Percentiles rank a stretch among this genome's conserved stretches.
Conservation (phyloP, 2,329 filamentous ascomycete species). For the Pseudogymnoascus sp. region DNA sequence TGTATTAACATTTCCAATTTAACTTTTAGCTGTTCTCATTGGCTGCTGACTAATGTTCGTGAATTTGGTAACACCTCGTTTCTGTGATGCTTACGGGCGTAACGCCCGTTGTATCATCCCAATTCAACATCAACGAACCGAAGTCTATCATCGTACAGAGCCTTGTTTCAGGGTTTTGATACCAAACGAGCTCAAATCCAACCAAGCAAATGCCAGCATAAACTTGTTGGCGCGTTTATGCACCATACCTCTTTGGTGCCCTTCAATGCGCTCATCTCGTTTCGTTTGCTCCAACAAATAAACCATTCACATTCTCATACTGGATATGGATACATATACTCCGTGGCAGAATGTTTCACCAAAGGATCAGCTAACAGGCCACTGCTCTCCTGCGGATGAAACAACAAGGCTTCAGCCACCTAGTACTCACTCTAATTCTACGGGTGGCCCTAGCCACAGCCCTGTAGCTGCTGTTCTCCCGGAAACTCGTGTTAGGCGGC, state of each 20-base stretch:
- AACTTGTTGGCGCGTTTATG: not conserved
- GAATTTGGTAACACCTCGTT: not conserved
- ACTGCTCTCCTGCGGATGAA: not conserved
- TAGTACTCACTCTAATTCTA: not conserved
- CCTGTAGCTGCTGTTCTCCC: not conserved
- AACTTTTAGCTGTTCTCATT: not conserved
- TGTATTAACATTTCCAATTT: not conserved
- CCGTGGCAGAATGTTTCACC: not conserved
- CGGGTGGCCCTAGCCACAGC: not conserved
- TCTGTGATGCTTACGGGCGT: not conserved
- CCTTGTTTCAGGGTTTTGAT: not conserved
- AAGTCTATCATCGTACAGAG: not conserved
- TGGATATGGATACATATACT: not conserved
- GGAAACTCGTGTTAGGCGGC: constrained; percentile 26
- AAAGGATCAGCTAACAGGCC: not conserved
- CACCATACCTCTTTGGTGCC: not conserved
- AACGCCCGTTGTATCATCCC: not conserved
- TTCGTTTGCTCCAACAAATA: not conserved
- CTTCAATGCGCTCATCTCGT: not conserved
- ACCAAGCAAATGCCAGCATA: not conserved
- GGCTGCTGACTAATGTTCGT: not conserved
- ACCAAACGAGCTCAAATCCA: not conserved
- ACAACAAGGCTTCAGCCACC: not conserved
- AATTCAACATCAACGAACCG: not conserved
- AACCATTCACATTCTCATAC: not conserved